A percentile compares a stretch with the other conserved stretches of the same genome.
Evolutionary conservation across 2,329 filamentous ascomycete species (phyloP).

Genomic region (Colletotrichum plurivorum): DNA sequence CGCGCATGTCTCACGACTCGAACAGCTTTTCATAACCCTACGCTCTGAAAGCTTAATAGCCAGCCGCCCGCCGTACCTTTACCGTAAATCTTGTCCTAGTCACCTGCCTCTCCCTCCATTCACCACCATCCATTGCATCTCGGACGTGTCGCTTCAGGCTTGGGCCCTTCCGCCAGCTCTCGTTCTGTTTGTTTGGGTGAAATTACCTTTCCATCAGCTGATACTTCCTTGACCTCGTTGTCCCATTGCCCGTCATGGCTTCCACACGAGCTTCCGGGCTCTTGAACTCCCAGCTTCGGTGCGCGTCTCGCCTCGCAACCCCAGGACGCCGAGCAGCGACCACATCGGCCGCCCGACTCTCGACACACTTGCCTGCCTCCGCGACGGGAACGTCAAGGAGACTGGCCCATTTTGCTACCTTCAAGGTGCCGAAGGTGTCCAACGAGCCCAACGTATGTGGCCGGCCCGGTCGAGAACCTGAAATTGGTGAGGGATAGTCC

Average conservation of each 20-base stretch:
- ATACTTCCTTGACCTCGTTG: not conserved
- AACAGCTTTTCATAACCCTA: constrained; percentile 22
- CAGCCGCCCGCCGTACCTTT: constrained; percentile 10
- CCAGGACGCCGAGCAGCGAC: constrained; percentile 20
- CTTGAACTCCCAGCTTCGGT: constrained; percentile 38
- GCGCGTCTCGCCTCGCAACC: constrained; percentile 28
- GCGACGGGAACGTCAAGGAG: constrained; percentile 50
- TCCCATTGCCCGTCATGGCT: constrained; percentile 27
- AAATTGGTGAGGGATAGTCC: not conserved
- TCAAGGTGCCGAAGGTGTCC: constrained; percentile 87
- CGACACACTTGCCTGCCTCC: constrained; percentile 11
- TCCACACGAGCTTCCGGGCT: constrained; percentile 37
- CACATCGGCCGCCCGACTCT: constrained; percentile 9
- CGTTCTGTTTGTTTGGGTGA: not conserved
- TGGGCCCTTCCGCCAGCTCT: not conserved
- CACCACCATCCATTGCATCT: not conserved
- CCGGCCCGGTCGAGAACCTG: constrained; percentile 14
- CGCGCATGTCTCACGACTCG: constrained; percentile 26
- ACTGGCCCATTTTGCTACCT: constrained; percentile 78
- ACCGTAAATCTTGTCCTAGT: not conserved
- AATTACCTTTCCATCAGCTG: not conserved
- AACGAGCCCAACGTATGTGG: constrained; percentile 97
- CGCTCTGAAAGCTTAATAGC: constrained; percentile 28
- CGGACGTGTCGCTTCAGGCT: not conserved
- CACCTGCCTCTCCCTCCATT: constrained; percentile 8